Evolutionary conservation across 129 eudicot genomes (phyloP), one percentile per base, ranked within the genome.

Genomic region (Smallanthus sonchifolius): DNA sequence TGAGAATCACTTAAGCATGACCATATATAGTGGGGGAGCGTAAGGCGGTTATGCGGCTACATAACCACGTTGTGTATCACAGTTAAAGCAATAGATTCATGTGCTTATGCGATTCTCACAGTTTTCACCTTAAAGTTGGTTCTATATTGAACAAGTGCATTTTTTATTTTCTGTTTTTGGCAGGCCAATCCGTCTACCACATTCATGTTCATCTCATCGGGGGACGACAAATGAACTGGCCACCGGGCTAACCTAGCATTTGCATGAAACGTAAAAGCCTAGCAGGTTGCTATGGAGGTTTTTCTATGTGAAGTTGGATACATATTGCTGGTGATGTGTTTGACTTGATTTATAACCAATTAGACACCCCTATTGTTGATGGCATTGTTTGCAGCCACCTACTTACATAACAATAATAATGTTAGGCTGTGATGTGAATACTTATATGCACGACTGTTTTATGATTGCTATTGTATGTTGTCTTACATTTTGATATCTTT

Each of bases 181-280:
- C 84, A 94, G 98, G 98, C 61, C 98, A 94, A 86, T 94, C 97
- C 68, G 97, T 94, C 70, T 85, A 90, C 79, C 97, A 94, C 81
- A 64, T 94, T 71, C 99, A 94, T 40, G 65, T 94, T 54, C 99
- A 94, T 83, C 88, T 94, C 20, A 75, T 94, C 14, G 99, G 98
- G 43, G 97, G 99, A 59, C 89, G 99, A 15, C 99, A 94, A 82
- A 88, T 91, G 99, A 91, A 88, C 85, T 94, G 99, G 99, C 99
- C 99, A 10, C 96, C 99, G 62, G 99, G 99, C 77, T 91, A 88
- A 91, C 34, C 11, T 69, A 69, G 69, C 47, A 19, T 69, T 65
- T 64, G 19, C 11, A 2, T 67, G 14, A 57, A 51, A 52, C 67
- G 55, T 48, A 7, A 30, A 42, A 39, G 73, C 67, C 73, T 52